Percentiles rank a stretch among this genome's conserved stretches.
phyloP scores from a whole-genome alignment of 257 asterid species.

The Solanum dulcamara region DNA sequence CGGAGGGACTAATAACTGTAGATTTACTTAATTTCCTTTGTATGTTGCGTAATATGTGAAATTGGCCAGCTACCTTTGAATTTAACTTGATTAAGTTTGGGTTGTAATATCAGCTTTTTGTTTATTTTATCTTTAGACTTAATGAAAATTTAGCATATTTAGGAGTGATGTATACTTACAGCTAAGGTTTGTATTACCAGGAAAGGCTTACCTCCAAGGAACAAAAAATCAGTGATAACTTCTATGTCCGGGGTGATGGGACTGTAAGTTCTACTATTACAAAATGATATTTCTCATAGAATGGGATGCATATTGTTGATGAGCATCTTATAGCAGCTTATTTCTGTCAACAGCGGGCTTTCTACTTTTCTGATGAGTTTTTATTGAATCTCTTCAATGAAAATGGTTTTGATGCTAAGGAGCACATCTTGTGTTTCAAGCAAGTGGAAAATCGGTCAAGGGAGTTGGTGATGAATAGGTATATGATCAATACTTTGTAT shows the following conservation, averaged over 20 bases:
- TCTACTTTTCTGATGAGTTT: slow-evolving; percentile 87
- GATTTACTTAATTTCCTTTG: neutral
- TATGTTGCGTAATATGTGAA: neutral
- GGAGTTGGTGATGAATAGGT: slow-evolving; percentile 89
- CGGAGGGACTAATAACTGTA: neutral
- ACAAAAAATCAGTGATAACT: slow-evolving; percentile 88
- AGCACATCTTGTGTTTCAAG: slow-evolving; percentile 81
- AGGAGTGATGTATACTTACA: neutral
- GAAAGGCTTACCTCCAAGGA: slow-evolving; percentile 81
- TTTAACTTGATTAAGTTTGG: neutral
- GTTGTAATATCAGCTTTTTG: neutral
- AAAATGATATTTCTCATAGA: slow-evolving; percentile 3
- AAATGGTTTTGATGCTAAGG: slow-evolving; percentile 66
- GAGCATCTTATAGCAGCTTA: slow-evolving; percentile 9
- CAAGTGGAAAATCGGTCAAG: slow-evolving; percentile 88
- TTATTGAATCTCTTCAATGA: slow-evolving; percentile 48
- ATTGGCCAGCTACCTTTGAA: neutral
- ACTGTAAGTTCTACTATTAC: slow-evolving; percentile 51
- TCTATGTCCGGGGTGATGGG: slow-evolving; percentile 97
- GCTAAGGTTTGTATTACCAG: slow-evolving; percentile 23
- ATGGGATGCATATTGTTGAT: neutral
- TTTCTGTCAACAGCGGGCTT: slow-evolving; percentile 63
- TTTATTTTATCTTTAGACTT: neutral
- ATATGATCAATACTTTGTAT: neutral
- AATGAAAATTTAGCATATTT: neutral